phyloP scores from a whole-genome alignment of 2,329 filamentous ascomycete species.

The Parastagonospora avenae region DNA sequence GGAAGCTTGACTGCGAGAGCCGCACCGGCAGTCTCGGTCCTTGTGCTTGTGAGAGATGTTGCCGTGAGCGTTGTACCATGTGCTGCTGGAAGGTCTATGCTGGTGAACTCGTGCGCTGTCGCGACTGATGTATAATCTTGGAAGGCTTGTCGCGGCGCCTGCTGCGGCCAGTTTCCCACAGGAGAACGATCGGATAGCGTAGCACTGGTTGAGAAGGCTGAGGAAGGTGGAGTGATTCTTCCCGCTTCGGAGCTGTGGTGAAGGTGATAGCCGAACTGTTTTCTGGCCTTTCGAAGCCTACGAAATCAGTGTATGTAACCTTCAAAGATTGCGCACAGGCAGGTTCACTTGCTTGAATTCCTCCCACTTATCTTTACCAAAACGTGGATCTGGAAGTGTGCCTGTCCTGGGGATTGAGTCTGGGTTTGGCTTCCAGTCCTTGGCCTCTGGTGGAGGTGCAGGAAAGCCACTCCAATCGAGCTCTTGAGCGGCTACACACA shows the following conservation, averaged over 20 bases:
- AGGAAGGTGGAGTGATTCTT: no score
- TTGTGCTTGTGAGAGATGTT: background rate
- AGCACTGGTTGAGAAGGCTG: background rate
- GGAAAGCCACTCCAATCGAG: conserved; percentile 15
- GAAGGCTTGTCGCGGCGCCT: background rate
- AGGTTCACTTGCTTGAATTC: background rate
- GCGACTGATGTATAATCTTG: background rate
- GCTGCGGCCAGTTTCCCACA: background rate
- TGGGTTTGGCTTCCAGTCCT: conserved; percentile 13
- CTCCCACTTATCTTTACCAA: conserved; percentile 5
- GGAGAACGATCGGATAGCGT: background rate
- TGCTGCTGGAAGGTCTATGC: no score
- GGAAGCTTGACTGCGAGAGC: no score
- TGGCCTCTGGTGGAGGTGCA: conserved; percentile 6
- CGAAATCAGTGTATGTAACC: no score
- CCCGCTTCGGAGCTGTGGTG: background rate
- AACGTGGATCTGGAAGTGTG: conserved; percentile 1
- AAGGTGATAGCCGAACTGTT: background rate
- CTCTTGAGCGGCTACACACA: background rate
- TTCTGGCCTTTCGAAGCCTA: background rate
- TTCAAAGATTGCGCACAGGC: no score
- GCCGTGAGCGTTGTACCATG: no score
- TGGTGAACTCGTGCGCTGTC: no score
- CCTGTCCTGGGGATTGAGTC: conserved; percentile 10
- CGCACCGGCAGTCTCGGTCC: background rate